phyloP scores from a whole-genome alignment of 2,329 filamentous ascomycete species.

The Verticillium dahliae region DNA sequence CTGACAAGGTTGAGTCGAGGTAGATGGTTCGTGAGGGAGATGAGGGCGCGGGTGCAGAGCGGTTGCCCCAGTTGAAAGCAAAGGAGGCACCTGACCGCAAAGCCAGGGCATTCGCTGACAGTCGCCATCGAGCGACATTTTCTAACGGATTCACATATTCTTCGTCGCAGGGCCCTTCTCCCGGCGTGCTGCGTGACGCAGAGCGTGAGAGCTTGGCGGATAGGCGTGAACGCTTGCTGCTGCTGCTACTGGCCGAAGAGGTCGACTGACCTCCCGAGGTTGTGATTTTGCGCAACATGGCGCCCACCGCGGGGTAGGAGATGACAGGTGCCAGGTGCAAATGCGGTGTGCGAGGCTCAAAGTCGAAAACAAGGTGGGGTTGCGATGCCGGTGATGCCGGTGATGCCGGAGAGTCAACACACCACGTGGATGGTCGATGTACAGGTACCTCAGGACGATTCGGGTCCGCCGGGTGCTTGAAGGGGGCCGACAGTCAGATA shows the following conservation, averaged over 20 bases:
- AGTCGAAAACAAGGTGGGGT: neutral
- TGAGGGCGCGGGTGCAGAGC: conserved; percentile 31
- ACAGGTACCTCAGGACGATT: neutral
- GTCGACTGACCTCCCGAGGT: neutral
- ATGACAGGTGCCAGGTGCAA: neutral
- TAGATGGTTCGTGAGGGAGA: conserved; percentile 30
- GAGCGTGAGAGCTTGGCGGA: neutral
- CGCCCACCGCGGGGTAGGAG: neutral
- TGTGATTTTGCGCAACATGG: neutral
- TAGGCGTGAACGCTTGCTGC: neutral
- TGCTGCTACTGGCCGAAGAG: neutral
- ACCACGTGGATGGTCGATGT: neutral
- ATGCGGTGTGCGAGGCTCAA: neutral
- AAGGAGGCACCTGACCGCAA: conserved; percentile 36
- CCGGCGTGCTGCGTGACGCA: neutral
- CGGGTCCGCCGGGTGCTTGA: neutral
- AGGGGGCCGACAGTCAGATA: neutral
- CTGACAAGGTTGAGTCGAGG: conserved; percentile 34
- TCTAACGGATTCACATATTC: conserved; percentile 35
- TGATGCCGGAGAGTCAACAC: neutral
- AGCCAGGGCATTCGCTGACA: conserved; percentile 33
- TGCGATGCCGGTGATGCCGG: neutral
- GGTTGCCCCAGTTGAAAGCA: conserved; percentile 35
- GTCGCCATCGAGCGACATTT: conserved; percentile 33
- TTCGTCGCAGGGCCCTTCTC: neutral